These are phyloP conservation scores for Sphagnurus paluster DNA, from an alignment of 1,284 basidiomycete species.

Conservation along the genomic window DNA sequence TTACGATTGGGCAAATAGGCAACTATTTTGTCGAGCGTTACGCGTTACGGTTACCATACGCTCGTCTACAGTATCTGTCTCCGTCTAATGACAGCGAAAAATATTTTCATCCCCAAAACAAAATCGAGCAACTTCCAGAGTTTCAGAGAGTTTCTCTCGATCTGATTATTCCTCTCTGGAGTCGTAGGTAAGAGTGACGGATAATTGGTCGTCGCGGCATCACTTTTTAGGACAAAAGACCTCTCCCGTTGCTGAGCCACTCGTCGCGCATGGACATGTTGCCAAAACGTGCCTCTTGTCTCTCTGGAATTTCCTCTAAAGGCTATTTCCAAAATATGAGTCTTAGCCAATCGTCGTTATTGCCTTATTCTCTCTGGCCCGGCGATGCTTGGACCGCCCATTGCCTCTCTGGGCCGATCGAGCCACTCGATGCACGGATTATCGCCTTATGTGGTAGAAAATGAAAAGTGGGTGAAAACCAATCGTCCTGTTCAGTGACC, in stretches of 20 bases:
- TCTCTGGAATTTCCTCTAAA: conserved; percentile 15
- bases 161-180: too few species aligned
- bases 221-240: conserved; percentile 9
- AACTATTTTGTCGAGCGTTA: too few species aligned
- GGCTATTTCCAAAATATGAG: conserved; percentile 15
- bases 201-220: too few species aligned
- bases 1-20: too few species aligned
- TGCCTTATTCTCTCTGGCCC: conserved; percentile 18
- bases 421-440: conserved; percentile 11
- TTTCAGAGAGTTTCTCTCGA: too few species aligned
- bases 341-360: conserved; percentile 19
- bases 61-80: too few species aligned
- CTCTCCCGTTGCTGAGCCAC: conserved; percentile 5
- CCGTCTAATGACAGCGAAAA: too few species aligned
- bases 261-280: conserved; percentile 4
- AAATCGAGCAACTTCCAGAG: too few species aligned
- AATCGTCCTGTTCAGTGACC: conserved; percentile 17
- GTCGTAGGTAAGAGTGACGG: too few species aligned
- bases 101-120: too few species aligned
- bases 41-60: too few species aligned
- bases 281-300: conserved; percentile 2
- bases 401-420: conserved; percentile 18
- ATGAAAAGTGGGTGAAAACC: conserved; percentile 18
- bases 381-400: conserved; percentile 16
- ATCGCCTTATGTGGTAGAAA: conserved; percentile 15